Evolutionary conservation across 805 yeast genomes (phyloP), one percentile per base, ranked within the genome.

Genomic region (Kockiozyma suomiensis): DNA sequence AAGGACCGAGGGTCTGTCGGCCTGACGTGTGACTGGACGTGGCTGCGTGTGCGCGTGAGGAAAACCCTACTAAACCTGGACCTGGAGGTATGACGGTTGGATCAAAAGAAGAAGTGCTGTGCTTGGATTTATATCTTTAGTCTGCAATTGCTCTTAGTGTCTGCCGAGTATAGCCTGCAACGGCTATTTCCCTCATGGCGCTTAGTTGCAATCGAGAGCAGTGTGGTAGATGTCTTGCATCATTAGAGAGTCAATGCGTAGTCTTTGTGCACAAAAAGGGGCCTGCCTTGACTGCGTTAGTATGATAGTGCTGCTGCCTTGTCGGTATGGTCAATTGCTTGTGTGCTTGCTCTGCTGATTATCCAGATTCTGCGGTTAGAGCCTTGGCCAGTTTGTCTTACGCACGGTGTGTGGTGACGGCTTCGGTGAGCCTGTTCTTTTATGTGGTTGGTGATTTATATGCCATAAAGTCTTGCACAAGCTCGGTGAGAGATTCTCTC

Each of bases 401-500:
- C 50, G 10, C 37, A 17, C 30, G 12, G 6, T 30, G 33, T 30
- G 41, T 7, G 19, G 25, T 2, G 33, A 35, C 19, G 28, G 33
- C 37, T 52, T 15, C 26, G 37, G 28, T 25, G 23, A 17, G 26
- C 38, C n/a, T 13, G 21, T 26, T 32, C 26, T 6, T 32, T 30
- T 35, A n/a, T 17, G 12, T 30, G 17, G 25, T 35, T 8, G 19
- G 5, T 37, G 13, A 10, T 30, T 4, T 43, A 55, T 55, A 55
- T 42, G 50, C 54, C 59, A 55, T 42, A 37, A 55, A 45, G 48
- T 40, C 59, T 15, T 19, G 48, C 59, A 45, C 59, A 21, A n/a
- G 59, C 59, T 23, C 54, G 59, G 46, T 33, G 37, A 42, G 17
- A 3, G 17, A 25, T 4, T 17, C 42, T n/a, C 40, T 33, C 33